Evolutionary conservation across 495 filamentous ascomycete species (phyloP).

Genomic region (Aspergillus olivimuriae): DNA sequence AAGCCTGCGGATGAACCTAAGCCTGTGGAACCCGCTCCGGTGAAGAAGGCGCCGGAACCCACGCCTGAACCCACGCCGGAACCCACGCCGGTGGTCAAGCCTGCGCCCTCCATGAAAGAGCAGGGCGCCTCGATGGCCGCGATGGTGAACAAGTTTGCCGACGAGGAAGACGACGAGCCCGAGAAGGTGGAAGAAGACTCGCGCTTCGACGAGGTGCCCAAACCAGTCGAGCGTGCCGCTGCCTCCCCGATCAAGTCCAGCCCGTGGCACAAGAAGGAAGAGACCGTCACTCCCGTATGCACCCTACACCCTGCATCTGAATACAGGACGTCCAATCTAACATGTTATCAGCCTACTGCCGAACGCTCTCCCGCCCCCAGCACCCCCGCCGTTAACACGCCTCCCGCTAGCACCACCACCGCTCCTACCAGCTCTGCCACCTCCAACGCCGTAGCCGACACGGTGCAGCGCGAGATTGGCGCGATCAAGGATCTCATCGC

Average conservation of each 20-base stretch:
- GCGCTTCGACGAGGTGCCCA: constrained; percentile 78
- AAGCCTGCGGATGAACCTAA: constrained; percentile 44
- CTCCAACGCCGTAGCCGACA: constrained; percentile 13
- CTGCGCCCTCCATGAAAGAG: constrained; percentile 66
- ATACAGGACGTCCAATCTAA: constrained; percentile 5
- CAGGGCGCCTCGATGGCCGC: constrained; percentile 79
- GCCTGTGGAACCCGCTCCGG: constrained; percentile 45
- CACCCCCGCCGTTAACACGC: constrained; percentile 15
- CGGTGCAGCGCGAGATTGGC: constrained; percentile 35
- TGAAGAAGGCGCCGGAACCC: constrained; percentile 30
- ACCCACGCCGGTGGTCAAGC: constrained; percentile 40
- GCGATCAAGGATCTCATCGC: constrained; percentile 40
- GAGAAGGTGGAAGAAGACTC: constrained; percentile 63
- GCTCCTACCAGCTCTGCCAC: constrained; percentile 14
- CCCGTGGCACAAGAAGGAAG: constrained; percentile 30
- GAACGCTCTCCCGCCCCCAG: constrained; percentile 8
- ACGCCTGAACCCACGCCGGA: constrained; percentile 29
- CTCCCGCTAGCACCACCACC: constrained; percentile 15
- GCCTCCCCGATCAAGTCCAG: constrained; percentile 26
- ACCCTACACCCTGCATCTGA: too few relatives aligned
- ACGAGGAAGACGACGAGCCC: constrained; percentile 54
- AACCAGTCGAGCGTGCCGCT: constrained; percentile 47
- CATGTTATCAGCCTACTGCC: constrained; percentile 8
- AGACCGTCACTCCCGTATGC: too few relatives aligned
- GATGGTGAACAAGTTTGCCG: constrained; percentile 78